Percentiles rank a stretch among this genome's conserved stretches.
These are phyloP conservation scores for Tuber calosporum DNA, from an alignment of 495 filamentous ascomycete species.

Conservation along the genomic window DNA sequence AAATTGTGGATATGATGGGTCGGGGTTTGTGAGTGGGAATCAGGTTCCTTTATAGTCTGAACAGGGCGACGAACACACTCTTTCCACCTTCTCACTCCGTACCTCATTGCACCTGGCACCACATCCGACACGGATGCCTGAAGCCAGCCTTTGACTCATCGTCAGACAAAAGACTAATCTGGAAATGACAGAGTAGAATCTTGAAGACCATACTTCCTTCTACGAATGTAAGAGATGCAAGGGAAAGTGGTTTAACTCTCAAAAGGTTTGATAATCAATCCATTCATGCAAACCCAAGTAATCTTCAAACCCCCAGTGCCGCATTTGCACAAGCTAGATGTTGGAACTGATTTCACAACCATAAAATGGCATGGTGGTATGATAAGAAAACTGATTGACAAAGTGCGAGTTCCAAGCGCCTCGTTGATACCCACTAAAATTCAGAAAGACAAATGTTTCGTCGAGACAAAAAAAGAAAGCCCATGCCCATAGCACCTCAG, in stretches of 20 bases:
- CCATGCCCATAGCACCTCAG: neutral
- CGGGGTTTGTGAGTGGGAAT: neutral
- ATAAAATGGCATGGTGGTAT: neutral
- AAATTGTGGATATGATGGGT: neutral
- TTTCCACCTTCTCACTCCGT: neutral
- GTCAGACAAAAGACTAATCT: neutral
- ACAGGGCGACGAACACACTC: neutral
- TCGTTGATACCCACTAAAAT: neutral
- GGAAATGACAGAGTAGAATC: neutral
- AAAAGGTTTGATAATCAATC: neutral
- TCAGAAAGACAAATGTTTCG: neutral
- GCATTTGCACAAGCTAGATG: neutral
- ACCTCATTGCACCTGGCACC: neutral
- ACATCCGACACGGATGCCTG: neutral
- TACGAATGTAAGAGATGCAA: neutral
- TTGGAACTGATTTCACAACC: neutral
- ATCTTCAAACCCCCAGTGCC: neutral
- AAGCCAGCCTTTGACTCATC: neutral
- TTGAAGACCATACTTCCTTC: neutral
- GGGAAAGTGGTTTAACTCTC: neutral
- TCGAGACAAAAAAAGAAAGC: neutral
- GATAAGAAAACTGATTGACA: neutral
- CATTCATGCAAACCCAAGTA: neutral
- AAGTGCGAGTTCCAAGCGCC: constrained; percentile 2
- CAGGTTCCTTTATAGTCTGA: neutral